Base-by-base conservation (phyloP, 2,329 filamentous ascomycete genomes). In the Fusarium sarcochroum region DNA sequence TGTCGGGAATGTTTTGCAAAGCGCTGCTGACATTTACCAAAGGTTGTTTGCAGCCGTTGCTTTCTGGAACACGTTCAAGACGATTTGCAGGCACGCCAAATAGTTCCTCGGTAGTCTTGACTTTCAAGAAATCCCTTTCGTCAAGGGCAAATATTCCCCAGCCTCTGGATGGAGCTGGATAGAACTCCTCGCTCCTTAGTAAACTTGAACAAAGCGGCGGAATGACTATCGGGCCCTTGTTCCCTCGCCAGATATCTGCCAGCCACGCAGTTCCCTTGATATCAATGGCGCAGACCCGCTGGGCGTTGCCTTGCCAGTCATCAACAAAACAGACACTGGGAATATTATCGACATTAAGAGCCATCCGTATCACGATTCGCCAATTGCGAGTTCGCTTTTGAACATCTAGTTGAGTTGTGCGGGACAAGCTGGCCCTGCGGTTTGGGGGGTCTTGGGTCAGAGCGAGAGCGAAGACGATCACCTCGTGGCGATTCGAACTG, bases 401-500 rank as follows among this genome's bases (percentile, higher is more conserved):
- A 18, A 48, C 45, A 23, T 49, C 40, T 7, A 30, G 41, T 20
- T 58, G 50, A 25, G 53, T 48, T 30, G 34, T 50, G 38, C 40
- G 21, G 32, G 51, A 51, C 23, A 49, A 20, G n/a, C 34, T 27
- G 44, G 32, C 21, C 35, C 41, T 54, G 44, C 42, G 34, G 67
- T 27, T 50, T 25, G 35, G 41, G 18, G 44, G 45, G 2, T 58
- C 50, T 10, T 57, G 58, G 45, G 73, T 63, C 45, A 83, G 73
- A 7, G 82, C 83, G 66, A 84, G 82, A 1, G 84, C 84, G 70
- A 88, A 89, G 1, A 89, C 82, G 1, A 81, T 85, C 8, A 86
- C 78, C 65, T 86, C 84, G 51, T 76, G 75, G 6, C 85, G 87
- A 76, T 99, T 99, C 1, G 92, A 90, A 71, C 92, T 93, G 38